phyloP scores from a whole-genome alignment of 768 basidiomycete genomes.

The Tricholoma terreum region DNA sequence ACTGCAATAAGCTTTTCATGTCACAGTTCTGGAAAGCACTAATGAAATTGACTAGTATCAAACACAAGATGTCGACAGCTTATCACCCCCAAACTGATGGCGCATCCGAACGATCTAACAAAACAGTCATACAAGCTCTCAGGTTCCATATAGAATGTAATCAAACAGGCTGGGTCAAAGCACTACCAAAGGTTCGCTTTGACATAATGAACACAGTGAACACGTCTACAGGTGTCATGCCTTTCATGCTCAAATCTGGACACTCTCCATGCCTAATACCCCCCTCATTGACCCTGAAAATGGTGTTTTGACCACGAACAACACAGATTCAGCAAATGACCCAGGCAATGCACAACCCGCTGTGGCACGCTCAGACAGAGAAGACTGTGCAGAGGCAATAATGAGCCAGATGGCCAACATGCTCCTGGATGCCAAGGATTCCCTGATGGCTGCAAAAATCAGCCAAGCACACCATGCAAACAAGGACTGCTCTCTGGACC shows the following conservation, averaged over 20 bases:
- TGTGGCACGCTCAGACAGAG: too few species aligned
- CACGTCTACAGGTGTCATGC: constrained; percentile 20
- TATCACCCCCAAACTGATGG: constrained; percentile 28
- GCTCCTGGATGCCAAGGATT: too few species aligned
- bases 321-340: too few species aligned
- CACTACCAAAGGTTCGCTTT: too few species aligned
- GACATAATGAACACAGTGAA: constrained; percentile 29
- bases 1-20: constrained; percentile 33
- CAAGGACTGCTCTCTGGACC: too few species aligned
- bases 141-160: constrained; percentile 20
- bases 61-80: constrained; percentile 27
- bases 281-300: constrained; percentile 3
- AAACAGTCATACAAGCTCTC: constrained; percentile 19
- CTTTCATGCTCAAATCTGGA: constrained; percentile 5
- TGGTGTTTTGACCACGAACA: too few species aligned
- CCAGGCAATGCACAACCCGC: too few species aligned
- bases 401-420: too few species aligned
- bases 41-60: constrained; percentile 17
- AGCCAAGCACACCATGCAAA: too few species aligned
- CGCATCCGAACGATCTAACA: too few species aligned
- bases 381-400: too few species aligned
- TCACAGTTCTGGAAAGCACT: constrained; percentile 27
- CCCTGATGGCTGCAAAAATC: too few species aligned
- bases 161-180: constrained; percentile 21
- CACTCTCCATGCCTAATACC: constrained; percentile 20